Evolutionary conservation across 2,329 filamentous ascomycete species (phyloP).

Genomic region (Cyphellophora attinorum): DNA sequence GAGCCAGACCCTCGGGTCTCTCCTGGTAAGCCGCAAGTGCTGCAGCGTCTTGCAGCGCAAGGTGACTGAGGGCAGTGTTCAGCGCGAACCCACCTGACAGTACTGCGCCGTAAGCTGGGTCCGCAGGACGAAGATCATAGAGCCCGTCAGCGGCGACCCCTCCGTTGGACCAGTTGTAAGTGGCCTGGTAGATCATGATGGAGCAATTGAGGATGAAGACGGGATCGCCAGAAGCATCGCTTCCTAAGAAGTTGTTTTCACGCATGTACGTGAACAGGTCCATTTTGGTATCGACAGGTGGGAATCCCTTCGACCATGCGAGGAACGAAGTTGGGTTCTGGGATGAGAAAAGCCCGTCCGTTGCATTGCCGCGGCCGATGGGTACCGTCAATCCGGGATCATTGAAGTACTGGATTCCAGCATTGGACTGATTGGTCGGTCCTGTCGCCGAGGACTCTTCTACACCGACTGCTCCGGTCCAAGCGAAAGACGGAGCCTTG

Average conservation of each 20-base stretch:
- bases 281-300: constrained; percentile 11
- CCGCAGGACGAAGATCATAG: constrained; percentile 4
- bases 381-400: too few relatives aligned
- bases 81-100: too few relatives aligned
- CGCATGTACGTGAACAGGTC: constrained; percentile 11
- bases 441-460: too few relatives aligned
- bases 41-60: too few relatives aligned
- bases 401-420: too few relatives aligned
- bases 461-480: too few relatives aligned
- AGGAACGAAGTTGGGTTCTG: constrained; percentile 13
- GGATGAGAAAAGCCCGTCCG: too few relatives aligned
- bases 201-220: constrained; percentile 15
- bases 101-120: constrained; percentile 11
- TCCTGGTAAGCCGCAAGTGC: too few relatives aligned
- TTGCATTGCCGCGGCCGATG: too few relatives aligned
- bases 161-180: constrained; percentile 14
- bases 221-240: constrained; percentile 10
- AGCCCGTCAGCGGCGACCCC: constrained; percentile 5
- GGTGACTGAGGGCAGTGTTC: too few relatives aligned
- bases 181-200: constrained; percentile 10
- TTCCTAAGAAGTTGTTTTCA: constrained; percentile 6
- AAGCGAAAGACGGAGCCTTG: constrained; percentile 11
- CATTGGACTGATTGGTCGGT: too few relatives aligned
- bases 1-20: constrained; percentile 6
- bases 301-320: constrained; percentile 16